phyloP scores from a whole-genome alignment of 768 basidiomycete species.

The Naganishia kalamii region DNA sequence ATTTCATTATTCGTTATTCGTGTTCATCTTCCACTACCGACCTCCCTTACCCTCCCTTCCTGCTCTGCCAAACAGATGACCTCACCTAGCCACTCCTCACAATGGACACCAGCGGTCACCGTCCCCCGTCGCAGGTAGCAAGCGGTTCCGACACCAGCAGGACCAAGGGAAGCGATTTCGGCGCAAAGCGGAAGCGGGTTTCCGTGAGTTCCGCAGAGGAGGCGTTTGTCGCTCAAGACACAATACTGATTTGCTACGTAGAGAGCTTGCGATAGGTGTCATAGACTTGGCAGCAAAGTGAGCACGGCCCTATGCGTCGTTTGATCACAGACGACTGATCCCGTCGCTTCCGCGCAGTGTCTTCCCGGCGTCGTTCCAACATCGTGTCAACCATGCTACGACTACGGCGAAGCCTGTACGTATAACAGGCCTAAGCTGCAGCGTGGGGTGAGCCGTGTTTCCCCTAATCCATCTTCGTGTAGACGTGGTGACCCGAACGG shows the following conservation, averaged over 20 bases:
- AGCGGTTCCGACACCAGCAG: not conserved
- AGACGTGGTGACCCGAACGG: not conserved
- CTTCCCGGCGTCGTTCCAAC: not conserved
- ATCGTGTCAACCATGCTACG: slow-evolving; percentile 2
- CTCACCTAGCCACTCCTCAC: no score
- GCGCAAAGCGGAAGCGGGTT: slow-evolving; percentile 4
- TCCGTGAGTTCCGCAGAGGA: not conserved
- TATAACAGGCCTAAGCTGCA: slow-evolving; percentile 4
- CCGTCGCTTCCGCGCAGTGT: not conserved
- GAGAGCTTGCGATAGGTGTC: slow-evolving; percentile 13
- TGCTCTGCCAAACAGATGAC: no score
- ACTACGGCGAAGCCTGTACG: slow-evolving; percentile 6
- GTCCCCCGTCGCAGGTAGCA: not conserved
- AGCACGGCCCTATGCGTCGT: not conserved
- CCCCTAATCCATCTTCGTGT: not conserved
- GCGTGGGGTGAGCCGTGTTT: not conserved
- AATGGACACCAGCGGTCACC: not conserved
- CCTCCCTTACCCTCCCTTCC: no score
- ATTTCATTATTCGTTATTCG: no score
- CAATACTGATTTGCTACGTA: not conserved
- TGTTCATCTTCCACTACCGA: no score
- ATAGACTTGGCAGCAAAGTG: not conserved
- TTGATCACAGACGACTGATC: not conserved
- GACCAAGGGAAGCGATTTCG: not conserved
- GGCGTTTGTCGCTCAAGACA: not conserved